phyloP scores from a whole-genome alignment of 441 rosid species.

The Aleurites moluccanus region DNA sequence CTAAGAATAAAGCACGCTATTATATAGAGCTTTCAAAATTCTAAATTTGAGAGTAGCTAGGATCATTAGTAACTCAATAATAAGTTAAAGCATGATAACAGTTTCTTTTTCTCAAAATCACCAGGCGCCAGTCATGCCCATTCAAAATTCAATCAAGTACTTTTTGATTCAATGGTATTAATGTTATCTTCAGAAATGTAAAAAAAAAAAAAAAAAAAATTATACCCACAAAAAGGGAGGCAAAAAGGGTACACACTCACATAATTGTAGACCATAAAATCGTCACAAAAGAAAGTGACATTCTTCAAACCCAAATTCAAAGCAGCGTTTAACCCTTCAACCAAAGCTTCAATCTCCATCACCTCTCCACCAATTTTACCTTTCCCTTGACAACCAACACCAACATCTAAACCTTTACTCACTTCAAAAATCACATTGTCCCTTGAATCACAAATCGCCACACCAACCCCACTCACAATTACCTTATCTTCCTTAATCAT shows the following conservation, averaged over 20 bases:
- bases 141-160: not conserved
- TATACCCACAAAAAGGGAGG: not conserved
- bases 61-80: no score
- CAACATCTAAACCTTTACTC: constrained; percentile 10
- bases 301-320: constrained; percentile 19
- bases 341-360: constrained; percentile 13
- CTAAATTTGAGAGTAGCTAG: no score
- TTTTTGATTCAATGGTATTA: not conserved
- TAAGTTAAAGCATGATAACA: no score
- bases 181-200: not conserved
- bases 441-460: constrained; percentile 28
- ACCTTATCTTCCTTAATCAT: constrained; percentile 14
- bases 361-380: not conserved
- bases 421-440: constrained; percentile 27
- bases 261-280: constrained; percentile 22
- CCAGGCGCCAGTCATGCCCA: no score
- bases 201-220: not conserved
- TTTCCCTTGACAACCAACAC: not conserved
- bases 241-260: constrained; percentile 9
- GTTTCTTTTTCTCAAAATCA: no score
- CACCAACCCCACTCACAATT: constrained; percentile 26
- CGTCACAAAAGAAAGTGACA: constrained; percentile 17
- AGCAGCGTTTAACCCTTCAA: constrained; percentile 27
- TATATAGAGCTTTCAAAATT: no score
- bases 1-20: not conserved